Base-by-base conservation (phyloP, 1,284 basidiomycete genomes). In the Tranzscheliella williamsii region DNA sequence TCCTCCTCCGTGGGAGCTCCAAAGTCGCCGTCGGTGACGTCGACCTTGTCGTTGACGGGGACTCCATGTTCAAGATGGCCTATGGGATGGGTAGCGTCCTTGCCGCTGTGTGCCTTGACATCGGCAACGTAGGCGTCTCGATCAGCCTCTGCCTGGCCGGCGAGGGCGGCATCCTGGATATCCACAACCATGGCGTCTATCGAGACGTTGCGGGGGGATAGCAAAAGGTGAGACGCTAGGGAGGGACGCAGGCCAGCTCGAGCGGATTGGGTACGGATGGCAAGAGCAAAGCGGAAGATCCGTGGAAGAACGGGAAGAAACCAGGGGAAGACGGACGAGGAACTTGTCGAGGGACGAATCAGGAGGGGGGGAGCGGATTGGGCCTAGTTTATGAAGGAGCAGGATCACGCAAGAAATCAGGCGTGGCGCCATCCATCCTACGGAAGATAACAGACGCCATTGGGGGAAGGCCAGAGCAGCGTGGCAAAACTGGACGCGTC, bases 1-100 rank as follows among this genome's bases (percentile, higher is more conserved):
- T 78, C 73, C 36, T 73, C 58, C 0, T 76, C 66, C 26, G 67
- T 67, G 17, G 71, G 70, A 4, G 51, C 38, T 38, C 51, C 39
- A 38, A 61, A 61, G 42, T 65, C 61, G 24, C 40, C 44, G 35
- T 65, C 47, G 5, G 42, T 34, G 20, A 44, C 41, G n/a, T 55
- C 40, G 29, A 49, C 42, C 39, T 62, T 56, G 40, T 17, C 23
- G 3, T 37, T 34, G 20, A 34, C 51, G 31, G 26, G 34, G 20
- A 53, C 50, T 29, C 44, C 60, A 4, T 26, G 18, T 24, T 67
- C 57, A 37, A 66, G 46, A 55, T 63, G 67, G 30, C 31, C 61
- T 22, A 63, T 39, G 32, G 62, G 64, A 38, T 67, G 63, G 12
- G 29, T 24, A 4, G 50, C 51, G 27, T 56, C 42, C 22, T 55